Conservation (phyloP, 2,329 filamentous ascomycete species). For the Diaporthe sp. region DNA sequence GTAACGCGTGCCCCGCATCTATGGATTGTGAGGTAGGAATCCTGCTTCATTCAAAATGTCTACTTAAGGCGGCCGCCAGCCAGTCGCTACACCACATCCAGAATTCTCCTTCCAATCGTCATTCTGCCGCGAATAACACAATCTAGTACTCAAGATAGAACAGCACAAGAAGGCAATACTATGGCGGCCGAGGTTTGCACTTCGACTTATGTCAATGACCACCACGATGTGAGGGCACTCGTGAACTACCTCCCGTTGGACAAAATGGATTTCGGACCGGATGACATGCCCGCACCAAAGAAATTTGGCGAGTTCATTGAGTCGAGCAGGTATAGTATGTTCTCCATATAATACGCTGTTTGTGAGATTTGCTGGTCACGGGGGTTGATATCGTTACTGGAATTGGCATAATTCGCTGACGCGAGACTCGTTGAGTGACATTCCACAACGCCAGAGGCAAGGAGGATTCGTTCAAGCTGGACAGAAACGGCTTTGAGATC, state of each 20-base stretch:
- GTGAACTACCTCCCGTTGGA: slow-evolving; percentile 4
- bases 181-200: slow-evolving; percentile 15
- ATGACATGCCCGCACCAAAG: slow-evolving; percentile 16
- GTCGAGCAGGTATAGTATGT: slow-evolving; percentile 25
- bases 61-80: neutral
- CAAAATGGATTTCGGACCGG: neutral
- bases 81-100: too few species aligned
- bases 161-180: neutral
- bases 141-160: neutral
- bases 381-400: neutral
- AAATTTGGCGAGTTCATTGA: slow-evolving; percentile 19
- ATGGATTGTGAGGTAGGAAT: too few species aligned
- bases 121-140: neutral
- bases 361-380: neutral
- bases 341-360: too few species aligned
- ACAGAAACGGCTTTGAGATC: slow-evolving; percentile 35
- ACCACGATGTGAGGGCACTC: slow-evolving; percentile 1
- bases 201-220: slow-evolving; percentile 5
- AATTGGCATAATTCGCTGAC: neutral
- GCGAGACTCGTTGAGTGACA: neutral
- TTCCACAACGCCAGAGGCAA: slow-evolving; percentile 26
- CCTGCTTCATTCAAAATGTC: neutral
- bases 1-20: slow-evolving; percentile 4
- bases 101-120: neutral
- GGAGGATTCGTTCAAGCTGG: slow-evolving; percentile 29